Percentiles rank a stretch among this genome's conserved stretches.
These are phyloP conservation scores for Salix udensis DNA, from an alignment of 345 rosid species.

Conservation along the genomic window DNA sequence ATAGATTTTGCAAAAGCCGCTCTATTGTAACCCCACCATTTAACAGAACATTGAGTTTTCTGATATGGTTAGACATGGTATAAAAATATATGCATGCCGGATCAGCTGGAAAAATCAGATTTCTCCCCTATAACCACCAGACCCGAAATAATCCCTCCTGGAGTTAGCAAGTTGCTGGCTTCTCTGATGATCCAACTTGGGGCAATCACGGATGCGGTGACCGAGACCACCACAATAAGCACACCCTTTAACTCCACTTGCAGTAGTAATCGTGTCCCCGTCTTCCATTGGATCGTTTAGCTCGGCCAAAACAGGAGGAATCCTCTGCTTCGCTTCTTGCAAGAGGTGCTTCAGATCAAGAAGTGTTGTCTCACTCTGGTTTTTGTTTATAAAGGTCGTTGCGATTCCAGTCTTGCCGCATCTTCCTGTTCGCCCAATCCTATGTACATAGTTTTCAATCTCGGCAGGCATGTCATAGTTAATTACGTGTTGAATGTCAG, in stretches of 20 bases:
- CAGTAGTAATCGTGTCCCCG: conserved; percentile 61
- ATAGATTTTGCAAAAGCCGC: neutral
- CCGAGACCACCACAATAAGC: conserved; percentile 95
- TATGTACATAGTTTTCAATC: conserved; percentile 87
- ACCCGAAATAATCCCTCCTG: conserved; percentile 81
- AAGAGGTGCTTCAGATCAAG: conserved; percentile 85
- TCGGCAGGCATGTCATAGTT: conserved; percentile 96
- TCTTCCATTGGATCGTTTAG: conserved; percentile 83
- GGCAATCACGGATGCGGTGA: conserved; percentile 82
- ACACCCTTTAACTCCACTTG: conserved; percentile 89
- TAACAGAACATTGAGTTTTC: neutral
- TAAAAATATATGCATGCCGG: neutral
- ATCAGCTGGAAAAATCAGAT: conserved; percentile 29
- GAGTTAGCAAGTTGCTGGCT: conserved; percentile 76
- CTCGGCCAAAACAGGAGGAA: conserved; percentile 91
- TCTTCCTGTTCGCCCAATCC: conserved; percentile 91
- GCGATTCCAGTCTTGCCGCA: conserved; percentile 95
- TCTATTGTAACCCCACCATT: neutral
- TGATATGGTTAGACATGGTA: neutral
- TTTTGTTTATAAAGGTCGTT: conserved; percentile 91
- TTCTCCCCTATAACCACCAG: conserved; percentile 91
- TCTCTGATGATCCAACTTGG: conserved; percentile 85
- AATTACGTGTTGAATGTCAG: conserved; percentile 84
- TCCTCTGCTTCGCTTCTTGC: conserved; percentile 91
- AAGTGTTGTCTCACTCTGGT: conserved; percentile 85